phyloP scores from a whole-genome alignment of 2,329 filamentous ascomycete species.

The Coniochaeta hoffmannii region DNA sequence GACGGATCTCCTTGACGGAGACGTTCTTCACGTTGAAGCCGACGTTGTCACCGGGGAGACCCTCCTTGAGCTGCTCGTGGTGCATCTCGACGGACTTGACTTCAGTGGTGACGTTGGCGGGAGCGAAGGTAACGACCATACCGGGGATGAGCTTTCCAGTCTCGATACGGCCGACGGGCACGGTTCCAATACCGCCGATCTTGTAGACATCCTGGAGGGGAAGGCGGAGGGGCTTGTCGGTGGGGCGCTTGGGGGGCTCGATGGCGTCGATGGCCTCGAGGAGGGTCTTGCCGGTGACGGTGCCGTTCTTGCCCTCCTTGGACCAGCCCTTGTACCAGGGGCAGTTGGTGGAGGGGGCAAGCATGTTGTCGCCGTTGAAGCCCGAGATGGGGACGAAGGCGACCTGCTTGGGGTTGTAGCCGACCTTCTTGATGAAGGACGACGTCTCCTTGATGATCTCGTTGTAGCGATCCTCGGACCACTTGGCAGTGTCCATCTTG shows the following conservation, averaged over 20 bases:
- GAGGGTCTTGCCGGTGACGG: slow-evolving; percentile 91
- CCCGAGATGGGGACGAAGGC: slow-evolving; percentile 99
- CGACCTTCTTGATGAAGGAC: slow-evolving; percentile 99
- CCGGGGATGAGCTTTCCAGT: slow-evolving; percentile 89
- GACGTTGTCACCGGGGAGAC: slow-evolving; percentile 99
- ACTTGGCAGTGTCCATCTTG: slow-evolving; percentile 99
- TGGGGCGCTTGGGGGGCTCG: slow-evolving; percentile 84
- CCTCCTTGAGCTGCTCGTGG: slow-evolving; percentile 96
- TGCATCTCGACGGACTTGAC: slow-evolving; percentile 99
- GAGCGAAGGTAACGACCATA: slow-evolving; percentile 97
- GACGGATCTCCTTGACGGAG: slow-evolving; percentile 99
- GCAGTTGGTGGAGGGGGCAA: slow-evolving; percentile 81
- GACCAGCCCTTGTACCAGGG: slow-evolving; percentile 99
- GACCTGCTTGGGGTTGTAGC: slow-evolving; percentile 99
- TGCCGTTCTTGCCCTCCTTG: slow-evolving; percentile 90
- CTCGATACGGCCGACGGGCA: slow-evolving; percentile 99
- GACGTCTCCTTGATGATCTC: slow-evolving; percentile 99
- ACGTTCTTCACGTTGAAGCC: slow-evolving; percentile 99
- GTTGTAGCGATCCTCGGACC: slow-evolving; percentile 91
- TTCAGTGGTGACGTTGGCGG: slow-evolving; percentile 99
- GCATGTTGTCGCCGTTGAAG: slow-evolving; percentile 99
- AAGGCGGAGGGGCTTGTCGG: slow-evolving; percentile 99
- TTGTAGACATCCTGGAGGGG: slow-evolving; percentile 99
- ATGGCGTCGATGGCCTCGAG: slow-evolving; percentile 98
- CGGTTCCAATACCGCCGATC: slow-evolving; percentile 99